These are phyloP conservation scores for Candida tibetensis DNA, from an alignment of 805 yeast genomes.

Conservation along the genomic window DNA sequence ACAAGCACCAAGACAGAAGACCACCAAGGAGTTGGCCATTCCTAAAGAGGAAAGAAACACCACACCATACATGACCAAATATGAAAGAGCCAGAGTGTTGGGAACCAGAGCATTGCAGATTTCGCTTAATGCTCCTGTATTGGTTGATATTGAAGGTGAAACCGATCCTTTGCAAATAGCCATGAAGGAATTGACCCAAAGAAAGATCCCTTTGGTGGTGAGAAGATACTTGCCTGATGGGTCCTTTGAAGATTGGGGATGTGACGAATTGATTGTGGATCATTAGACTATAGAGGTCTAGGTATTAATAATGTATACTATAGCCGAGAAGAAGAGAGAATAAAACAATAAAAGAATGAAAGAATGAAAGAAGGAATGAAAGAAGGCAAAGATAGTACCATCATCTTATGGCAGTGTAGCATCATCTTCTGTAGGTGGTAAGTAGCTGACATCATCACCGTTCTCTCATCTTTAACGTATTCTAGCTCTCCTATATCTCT, in stretches of 20 bases:
- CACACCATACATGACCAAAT: slow-evolving; percentile 98
- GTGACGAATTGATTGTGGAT: slow-evolving; percentile 94
- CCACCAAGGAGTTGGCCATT: slow-evolving; percentile 78
- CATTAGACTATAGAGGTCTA: slow-evolving; percentile 30
- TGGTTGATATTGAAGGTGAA: slow-evolving; percentile 97
- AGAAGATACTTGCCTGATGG: slow-evolving; percentile 98
- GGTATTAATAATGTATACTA: not conserved
- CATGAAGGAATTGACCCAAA: slow-evolving; percentile 91
- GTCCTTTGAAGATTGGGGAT: slow-evolving; percentile 97
- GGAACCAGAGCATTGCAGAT: slow-evolving; percentile 98
- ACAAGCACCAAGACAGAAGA: slow-evolving; percentile 46
- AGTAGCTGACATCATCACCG: too few relatives aligned
- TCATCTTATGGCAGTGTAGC: too few relatives aligned
- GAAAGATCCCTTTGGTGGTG: slow-evolving; percentile 91
- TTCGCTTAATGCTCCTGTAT: slow-evolving; percentile 96
- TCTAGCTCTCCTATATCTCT: too few relatives aligned
- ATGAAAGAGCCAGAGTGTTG: slow-evolving; percentile 94
- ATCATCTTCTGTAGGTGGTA: too few relatives aligned
- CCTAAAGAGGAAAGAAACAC: slow-evolving; percentile 87
- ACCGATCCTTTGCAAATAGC: slow-evolving; percentile 98
- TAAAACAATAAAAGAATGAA: not conserved
- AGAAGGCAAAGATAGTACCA: too few relatives aligned
- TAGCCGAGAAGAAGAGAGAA: too few relatives aligned
- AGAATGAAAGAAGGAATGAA: not conserved
- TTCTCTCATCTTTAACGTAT: too few relatives aligned